Evolutionary conservation across 305 asterid species (phyloP).

Genomic region (Fraxinus ornus): DNA sequence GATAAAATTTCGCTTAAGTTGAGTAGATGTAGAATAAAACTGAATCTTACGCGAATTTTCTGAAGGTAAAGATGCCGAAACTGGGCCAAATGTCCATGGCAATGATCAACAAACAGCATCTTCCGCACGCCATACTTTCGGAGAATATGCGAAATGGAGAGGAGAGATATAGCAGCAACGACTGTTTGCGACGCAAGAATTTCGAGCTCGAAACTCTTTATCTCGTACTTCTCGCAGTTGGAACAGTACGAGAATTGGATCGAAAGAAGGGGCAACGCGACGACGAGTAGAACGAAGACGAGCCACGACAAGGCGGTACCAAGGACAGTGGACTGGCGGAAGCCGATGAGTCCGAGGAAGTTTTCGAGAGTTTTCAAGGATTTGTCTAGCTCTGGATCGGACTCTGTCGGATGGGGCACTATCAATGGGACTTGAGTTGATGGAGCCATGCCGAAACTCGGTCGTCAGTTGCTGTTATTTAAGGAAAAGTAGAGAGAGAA

Average conservation of each 20-base stretch:
- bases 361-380: slow-evolving; percentile 40
- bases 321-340: slow-evolving; percentile 43
- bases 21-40: not conserved
- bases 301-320: slow-evolving; percentile 53
- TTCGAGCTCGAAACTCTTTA: slow-evolving; percentile 56
- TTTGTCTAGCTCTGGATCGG: slow-evolving; percentile 35
- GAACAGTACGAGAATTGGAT: slow-evolving; percentile 39
- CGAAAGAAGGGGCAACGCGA: slow-evolving; percentile 45
- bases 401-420: not conserved
- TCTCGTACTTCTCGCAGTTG: slow-evolving; percentile 57
- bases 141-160: slow-evolving; percentile 58
- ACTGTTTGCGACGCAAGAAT: slow-evolving; percentile 47
- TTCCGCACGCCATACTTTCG: slow-evolving; percentile 58
- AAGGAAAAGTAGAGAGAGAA: not conserved
- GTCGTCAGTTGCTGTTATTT: not conserved
- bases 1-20: not conserved
- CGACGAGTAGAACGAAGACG: slow-evolving; percentile 44
- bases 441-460: not conserved
- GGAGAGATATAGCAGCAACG: slow-evolving; percentile 67
- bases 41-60: slow-evolving; percentile 47
- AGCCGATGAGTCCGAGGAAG: slow-evolving; percentile 55
- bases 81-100: slow-evolving; percentile 50
- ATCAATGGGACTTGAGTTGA: not conserved
- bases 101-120: slow-evolving; percentile 60
- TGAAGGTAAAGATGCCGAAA: slow-evolving; percentile 49